Percentiles rank a stretch among this genome's conserved stretches.
phyloP scores from a whole-genome alignment of 495 filamentous ascomycete genomes.

The Aspergillus haitiensis region DNA sequence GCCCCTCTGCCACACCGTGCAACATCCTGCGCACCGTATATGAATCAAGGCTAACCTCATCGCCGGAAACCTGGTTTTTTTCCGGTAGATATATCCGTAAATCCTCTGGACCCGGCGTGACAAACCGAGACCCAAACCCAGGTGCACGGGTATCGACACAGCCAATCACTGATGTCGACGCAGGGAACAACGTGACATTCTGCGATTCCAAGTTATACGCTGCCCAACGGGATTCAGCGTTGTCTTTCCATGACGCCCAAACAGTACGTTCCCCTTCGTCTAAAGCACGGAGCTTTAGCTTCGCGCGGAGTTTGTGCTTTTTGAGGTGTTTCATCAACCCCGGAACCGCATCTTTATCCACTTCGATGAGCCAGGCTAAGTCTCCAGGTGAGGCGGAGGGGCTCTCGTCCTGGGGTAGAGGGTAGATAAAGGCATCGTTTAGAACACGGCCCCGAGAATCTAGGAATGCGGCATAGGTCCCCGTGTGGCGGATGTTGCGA shows the following conservation, averaged over 20 bases:
- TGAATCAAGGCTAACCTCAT: conserved; percentile 34
- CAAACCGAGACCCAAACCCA: conserved; percentile 61
- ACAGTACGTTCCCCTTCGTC: conserved; percentile 60
- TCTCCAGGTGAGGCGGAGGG: conserved; percentile 32
- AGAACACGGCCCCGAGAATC: conserved; percentile 81
- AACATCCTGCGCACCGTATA: conserved; percentile 75
- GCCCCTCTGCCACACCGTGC: conserved; percentile 81
- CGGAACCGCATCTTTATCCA: conserved; percentile 65
- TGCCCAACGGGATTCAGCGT: conserved; percentile 46
- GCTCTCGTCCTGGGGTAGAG: conserved; percentile 40
- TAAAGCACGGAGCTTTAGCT: conserved; percentile 65
- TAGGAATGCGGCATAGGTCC: conserved; percentile 79
- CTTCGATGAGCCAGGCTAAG: conserved; percentile 75
- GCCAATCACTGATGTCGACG: conserved; percentile 35
- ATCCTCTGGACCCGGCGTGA: conserved; percentile 46
- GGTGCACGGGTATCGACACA: conserved; percentile 66
- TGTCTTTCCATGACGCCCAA: conserved; percentile 67
- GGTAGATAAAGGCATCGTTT: conserved; percentile 89
- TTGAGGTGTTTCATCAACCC: conserved; percentile 68
- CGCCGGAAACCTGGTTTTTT: conserved; percentile 36
- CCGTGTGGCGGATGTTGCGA: conserved; percentile 34
- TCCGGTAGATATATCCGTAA: conserved; percentile 41
- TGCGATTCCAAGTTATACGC: conserved; percentile 46
- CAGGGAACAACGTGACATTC: conserved; percentile 30
- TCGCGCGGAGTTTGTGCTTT: conserved; percentile 79